Evolutionary conservation across 352 stramenopile species (phyloP).

Genomic region (Phytophthora europaea): DNA sequence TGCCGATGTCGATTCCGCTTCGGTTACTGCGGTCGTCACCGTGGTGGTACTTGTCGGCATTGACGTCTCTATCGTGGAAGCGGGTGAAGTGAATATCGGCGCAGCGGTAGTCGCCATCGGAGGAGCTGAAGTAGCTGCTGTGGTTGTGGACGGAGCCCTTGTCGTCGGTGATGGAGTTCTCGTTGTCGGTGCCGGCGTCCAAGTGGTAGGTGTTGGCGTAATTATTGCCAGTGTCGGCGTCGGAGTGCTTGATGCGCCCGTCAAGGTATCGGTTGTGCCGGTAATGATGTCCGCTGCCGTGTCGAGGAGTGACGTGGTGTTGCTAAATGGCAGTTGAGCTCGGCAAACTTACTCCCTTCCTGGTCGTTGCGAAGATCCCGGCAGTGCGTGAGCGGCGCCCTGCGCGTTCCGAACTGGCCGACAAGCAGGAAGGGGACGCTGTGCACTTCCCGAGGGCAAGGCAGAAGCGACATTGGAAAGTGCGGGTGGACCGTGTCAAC

Average conservation of each 20-base stretch:
- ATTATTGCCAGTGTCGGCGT: constrained; percentile 4
- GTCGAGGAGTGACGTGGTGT: constrained; percentile 30
- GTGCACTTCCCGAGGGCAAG: not conserved
- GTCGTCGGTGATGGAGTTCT: constrained; percentile 5
- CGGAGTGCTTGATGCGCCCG: constrained; percentile 14
- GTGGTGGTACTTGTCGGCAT: constrained; percentile 8
- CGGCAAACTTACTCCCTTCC: constrained; percentile 6
- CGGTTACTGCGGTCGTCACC: constrained; percentile 12
- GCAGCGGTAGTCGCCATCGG: constrained; percentile 15
- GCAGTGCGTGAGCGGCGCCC: constrained; percentile 18
- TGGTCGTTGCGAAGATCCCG: not conserved
- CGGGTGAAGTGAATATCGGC: constrained; percentile 13
- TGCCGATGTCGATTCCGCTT: constrained; percentile 17
- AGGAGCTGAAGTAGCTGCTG: constrained; percentile 9
- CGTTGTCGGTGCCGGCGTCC: constrained; percentile 19
- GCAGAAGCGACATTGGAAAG: constrained; percentile 38
- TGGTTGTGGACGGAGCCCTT: not conserved
- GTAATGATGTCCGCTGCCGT: constrained; percentile 29
- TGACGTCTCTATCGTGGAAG: constrained; percentile 9
- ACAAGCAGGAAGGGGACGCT: constrained; percentile 2
- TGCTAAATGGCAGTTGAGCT: constrained; percentile 19
- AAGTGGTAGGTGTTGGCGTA: constrained; percentile 14
- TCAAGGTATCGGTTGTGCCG: constrained; percentile 27
- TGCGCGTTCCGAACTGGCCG: constrained; percentile 33
- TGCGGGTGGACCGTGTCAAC: constrained; percentile 24